These are phyloP conservation scores for Zopfochytrium polystomum DNA, from an alignment of 371 early-diverging fungal genomes.

Conservation along the genomic window DNA sequence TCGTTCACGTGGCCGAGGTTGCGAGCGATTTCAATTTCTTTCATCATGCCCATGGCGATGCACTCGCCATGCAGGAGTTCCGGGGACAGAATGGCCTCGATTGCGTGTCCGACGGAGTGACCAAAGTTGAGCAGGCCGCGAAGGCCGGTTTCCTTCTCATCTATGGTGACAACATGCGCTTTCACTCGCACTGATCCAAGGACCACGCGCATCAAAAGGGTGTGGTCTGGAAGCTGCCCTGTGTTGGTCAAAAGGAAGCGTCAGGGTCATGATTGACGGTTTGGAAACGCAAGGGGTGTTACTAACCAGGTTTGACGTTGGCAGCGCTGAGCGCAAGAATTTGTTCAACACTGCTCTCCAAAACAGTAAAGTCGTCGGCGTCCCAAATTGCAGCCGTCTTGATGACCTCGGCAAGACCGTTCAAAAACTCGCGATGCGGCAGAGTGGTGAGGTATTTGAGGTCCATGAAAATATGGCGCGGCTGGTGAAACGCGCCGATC, in stretches of 20 bases:
- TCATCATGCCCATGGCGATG: slow-evolving; percentile 90
- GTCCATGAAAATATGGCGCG: slow-evolving; percentile 89
- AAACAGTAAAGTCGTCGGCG: slow-evolving; percentile 78
- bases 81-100: slow-evolving; percentile 90
- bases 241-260: slow-evolving; percentile 1
- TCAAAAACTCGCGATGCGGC: slow-evolving; percentile 89
- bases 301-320: background rate
- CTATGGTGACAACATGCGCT: slow-evolving; percentile 90
- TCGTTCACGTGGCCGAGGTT: slow-evolving; percentile 82
- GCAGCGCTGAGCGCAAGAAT: slow-evolving; percentile 36
- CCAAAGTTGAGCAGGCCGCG: slow-evolving; percentile 96
- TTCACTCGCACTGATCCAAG: slow-evolving; percentile 87
- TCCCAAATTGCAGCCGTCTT: slow-evolving; percentile 96
- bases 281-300: background rate
- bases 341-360: slow-evolving; percentile 81
- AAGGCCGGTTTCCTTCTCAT: slow-evolving; percentile 93
- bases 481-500: slow-evolving; percentile 97
- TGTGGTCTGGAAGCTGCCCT: slow-evolving; percentile 27
- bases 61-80: slow-evolving; percentile 94
- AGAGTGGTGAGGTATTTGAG: slow-evolving; percentile 79
- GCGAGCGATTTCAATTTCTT: slow-evolving; percentile 91
- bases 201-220: slow-evolving; percentile 77
- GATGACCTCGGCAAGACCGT: slow-evolving; percentile 97
- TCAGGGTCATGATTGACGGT: slow-evolving; percentile 1
- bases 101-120: slow-evolving; percentile 94